These are phyloP conservation scores for Mycena haematopus DNA, from an alignment of 768 basidiomycete genomes.

Conservation along the genomic window DNA sequence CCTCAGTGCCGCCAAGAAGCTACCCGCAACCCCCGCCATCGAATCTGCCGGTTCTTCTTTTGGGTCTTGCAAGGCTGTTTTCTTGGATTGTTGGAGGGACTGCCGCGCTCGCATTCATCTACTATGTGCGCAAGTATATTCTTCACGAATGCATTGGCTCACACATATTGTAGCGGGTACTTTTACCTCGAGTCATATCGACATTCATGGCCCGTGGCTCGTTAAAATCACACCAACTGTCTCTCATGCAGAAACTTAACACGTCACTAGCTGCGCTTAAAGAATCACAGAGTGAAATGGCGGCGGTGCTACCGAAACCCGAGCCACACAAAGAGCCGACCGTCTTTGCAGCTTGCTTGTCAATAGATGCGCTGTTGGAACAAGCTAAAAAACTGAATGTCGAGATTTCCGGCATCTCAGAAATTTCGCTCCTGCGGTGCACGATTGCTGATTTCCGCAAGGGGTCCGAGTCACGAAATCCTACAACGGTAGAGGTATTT, in stretches of 20 bases:
- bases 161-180: conserved; percentile 56
- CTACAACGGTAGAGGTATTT: conserved; percentile 68
- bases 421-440: conserved; percentile 67
- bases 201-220: conserved; percentile 67
- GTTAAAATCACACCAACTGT: conserved; percentile 63
- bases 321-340: conserved; percentile 55
- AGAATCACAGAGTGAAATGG: conserved; percentile 59
- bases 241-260: conserved; percentile 60
- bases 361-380: conserved; percentile 50
- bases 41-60: conserved; percentile 68
- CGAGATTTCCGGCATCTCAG: conserved; percentile 46
- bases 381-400: conserved; percentile 36
- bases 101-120: conserved; percentile 61
- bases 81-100: conserved; percentile 74
- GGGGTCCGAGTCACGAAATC: conserved; percentile 44
- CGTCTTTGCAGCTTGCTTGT: conserved; percentile 50
- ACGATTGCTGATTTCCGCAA: conserved; percentile 57
- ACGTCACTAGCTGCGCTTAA: conserved; percentile 62
- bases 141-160: background rate
- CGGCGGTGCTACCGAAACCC: conserved; percentile 62
- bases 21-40: conserved; percentile 78
- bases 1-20: conserved; percentile 69
- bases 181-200: conserved; percentile 69
- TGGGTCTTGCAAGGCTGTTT: conserved; percentile 64
- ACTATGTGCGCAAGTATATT: conserved; percentile 58